A percentile compares a stretch with the other conserved stretches of the same genome.
Evolutionary conservation across 2,329 filamentous ascomycete species (phyloP).

Genomic region (Pyrenochaeta sp.): DNA sequence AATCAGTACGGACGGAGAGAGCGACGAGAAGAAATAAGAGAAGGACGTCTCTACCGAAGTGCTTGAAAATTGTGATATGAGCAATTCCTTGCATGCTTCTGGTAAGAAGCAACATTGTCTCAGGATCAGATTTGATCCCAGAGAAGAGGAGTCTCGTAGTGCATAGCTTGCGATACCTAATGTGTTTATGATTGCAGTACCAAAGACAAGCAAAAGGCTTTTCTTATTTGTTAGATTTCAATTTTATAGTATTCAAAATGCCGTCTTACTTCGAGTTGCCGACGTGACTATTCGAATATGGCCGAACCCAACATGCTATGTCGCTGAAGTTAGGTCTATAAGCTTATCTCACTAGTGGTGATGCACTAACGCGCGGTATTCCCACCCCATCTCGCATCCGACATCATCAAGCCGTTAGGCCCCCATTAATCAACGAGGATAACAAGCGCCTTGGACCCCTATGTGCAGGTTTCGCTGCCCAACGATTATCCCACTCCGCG

Average conservation of each 20-base stretch:
- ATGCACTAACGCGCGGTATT: background rate
- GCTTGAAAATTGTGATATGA: background rate
- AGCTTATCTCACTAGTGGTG: background rate
- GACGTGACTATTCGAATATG: background rate
- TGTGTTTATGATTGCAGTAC: constrained; percentile 14
- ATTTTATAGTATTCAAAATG: constrained; percentile 20
- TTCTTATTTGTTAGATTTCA: constrained; percentile 16
- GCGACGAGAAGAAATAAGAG: constrained; percentile 36
- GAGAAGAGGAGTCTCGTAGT: constrained; percentile 21
- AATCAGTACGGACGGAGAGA: constrained; percentile 39
- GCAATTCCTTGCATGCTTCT: constrained; percentile 4
- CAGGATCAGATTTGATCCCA: constrained; percentile 9
- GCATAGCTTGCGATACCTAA: constrained; percentile 36
- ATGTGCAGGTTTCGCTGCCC: background rate
- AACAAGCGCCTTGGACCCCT: background rate
- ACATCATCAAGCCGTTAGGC: background rate
- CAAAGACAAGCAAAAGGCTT: constrained; percentile 18
- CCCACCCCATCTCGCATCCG: background rate
- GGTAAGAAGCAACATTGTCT: constrained; percentile 10
- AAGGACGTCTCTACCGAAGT: background rate
- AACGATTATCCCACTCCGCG: constrained; percentile 26
- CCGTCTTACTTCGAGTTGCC: background rate
- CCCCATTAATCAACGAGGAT: background rate
- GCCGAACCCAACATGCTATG: background rate
- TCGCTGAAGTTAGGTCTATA: background rate